These are phyloP conservation scores for Globisporangium sylvaticum DNA, from an alignment of 352 stramenopile genomes.

Conservation along the genomic window DNA sequence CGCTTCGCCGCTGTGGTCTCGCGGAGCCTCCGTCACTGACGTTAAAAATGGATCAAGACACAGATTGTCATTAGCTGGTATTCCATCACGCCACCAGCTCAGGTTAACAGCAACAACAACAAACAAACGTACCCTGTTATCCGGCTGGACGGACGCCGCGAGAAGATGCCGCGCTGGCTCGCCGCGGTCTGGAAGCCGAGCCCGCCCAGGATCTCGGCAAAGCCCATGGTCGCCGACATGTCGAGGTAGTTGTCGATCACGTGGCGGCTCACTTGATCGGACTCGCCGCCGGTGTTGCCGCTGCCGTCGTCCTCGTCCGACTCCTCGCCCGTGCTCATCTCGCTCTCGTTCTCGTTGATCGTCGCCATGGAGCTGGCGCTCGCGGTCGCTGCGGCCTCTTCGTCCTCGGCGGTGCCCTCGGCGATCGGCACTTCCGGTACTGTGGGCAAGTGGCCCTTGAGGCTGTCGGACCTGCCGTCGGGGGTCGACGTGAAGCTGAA, in stretches of 20 bases:
- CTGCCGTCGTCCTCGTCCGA: conserved; percentile 32
- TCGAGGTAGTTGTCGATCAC: conserved; percentile 86
- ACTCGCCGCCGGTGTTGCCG: conserved; percentile 14
- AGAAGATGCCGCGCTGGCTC: conserved; percentile 39
- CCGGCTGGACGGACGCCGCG: conserved; percentile 46
- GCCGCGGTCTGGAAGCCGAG: conserved; percentile 54
- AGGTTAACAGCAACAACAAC: not conserved
- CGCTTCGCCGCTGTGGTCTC: conserved; percentile 33
- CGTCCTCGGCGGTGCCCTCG: conserved; percentile 11
- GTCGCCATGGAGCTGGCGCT: conserved; percentile 20
- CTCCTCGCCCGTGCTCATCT: conserved; percentile 33
- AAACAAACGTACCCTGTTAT: conserved; percentile 23
- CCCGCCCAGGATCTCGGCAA: conserved; percentile 60
- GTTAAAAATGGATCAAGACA: not conserved
- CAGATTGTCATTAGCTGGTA: not conserved
- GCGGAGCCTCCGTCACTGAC: conserved; percentile 12
- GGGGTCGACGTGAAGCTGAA: conserved; percentile 53
- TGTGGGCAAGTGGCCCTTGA: conserved; percentile 12
- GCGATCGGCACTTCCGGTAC: conserved; percentile 23
- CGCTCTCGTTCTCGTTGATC: conserved; percentile 34
- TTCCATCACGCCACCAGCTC: not conserved
- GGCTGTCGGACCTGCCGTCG: conserved; percentile 27
- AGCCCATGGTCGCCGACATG: conserved; percentile 71
- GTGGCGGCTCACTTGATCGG: conserved; percentile 60
- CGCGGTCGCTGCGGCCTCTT: conserved; percentile 3